Evolutionary conservation across 2,329 filamentous ascomycete species (phyloP).

Genomic region (Lizonia empirigonia): DNA sequence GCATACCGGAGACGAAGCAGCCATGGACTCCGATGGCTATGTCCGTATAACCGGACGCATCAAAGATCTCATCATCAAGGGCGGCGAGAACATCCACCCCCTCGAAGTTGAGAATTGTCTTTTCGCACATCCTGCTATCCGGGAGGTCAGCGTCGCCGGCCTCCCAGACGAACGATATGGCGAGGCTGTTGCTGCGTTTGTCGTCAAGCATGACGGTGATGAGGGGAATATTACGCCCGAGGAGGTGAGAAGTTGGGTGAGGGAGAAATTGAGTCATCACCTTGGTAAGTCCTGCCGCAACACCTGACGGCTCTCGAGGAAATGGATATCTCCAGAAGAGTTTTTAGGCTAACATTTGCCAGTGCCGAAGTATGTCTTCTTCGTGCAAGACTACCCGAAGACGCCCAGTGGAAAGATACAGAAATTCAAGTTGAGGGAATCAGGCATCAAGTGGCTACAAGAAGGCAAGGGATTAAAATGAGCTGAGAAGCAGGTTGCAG

Average conservation of each 20-base stretch:
- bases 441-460: slow-evolving; percentile 52
- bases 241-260: slow-evolving; percentile 74
- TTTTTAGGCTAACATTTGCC: neutral
- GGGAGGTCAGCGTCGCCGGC: slow-evolving; percentile 82
- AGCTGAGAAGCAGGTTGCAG: too few species aligned
- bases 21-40: slow-evolving; percentile 82
- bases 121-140: slow-evolving; percentile 71
- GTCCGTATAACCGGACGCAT: slow-evolving; percentile 88
- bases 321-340: neutral
- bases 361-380: slow-evolving; percentile 91
- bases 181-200: slow-evolving; percentile 84
- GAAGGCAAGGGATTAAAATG: slow-evolving; percentile 29
- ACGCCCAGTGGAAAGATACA: slow-evolving; percentile 97
- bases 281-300: slow-evolving; percentile 55
- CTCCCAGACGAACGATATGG: slow-evolving; percentile 82
- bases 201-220: slow-evolving; percentile 59
- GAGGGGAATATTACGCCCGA: slow-evolving; percentile 57
- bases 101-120: slow-evolving; percentile 90
- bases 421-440: slow-evolving; percentile 82
- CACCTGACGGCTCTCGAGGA: neutral
- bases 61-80: slow-evolving; percentile 94
- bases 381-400: slow-evolving; percentile 83
- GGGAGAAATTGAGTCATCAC: slow-evolving; percentile 72
- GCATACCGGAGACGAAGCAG: slow-evolving; percentile 88
- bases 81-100: slow-evolving; percentile 95